These are phyloP conservation scores for Ogataea haglerorum DNA, from an alignment of 805 yeast species.

Conservation along the genomic window DNA sequence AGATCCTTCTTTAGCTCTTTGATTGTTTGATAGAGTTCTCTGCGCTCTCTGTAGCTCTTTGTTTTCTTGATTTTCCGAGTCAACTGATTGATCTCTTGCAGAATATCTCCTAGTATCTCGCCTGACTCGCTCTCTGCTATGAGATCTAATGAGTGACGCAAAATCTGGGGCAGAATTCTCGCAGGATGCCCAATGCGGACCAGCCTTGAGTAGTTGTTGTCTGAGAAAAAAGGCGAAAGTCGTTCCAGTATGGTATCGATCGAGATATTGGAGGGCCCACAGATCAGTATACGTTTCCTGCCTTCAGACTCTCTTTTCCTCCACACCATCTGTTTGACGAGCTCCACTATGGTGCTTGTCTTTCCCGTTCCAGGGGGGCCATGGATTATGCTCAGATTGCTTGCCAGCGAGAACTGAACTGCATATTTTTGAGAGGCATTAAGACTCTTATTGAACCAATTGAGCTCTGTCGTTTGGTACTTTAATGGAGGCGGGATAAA, in stretches of 20 bases:
- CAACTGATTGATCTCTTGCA: constrained; percentile 59
- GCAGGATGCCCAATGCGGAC: constrained; percentile 94
- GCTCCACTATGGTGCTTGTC: constrained; percentile 80
- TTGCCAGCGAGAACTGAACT: constrained; percentile 61
- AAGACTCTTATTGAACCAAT: constrained; percentile 43
- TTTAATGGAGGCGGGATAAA: constrained; percentile 31
- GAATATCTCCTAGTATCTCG: constrained; percentile 61
- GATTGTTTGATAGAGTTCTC: constrained; percentile 64
- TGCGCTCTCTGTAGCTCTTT: constrained; percentile 61
- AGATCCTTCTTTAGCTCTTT: constrained; percentile 70
- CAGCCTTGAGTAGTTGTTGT: constrained; percentile 40
- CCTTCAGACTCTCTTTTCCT: constrained; percentile 12
- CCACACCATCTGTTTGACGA: constrained; percentile 65
- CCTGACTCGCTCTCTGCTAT: constrained; percentile 58
- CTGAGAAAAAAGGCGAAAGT: constrained; percentile 41
- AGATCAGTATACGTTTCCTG: constrained; percentile 60
- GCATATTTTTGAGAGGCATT: constrained; percentile 76
- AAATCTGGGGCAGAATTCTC: constrained; percentile 57
- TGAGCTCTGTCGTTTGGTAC: constrained; percentile 13
- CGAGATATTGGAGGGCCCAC: constrained; percentile 92
- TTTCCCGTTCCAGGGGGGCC: constrained; percentile 87
- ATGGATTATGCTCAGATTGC: constrained; percentile 55
- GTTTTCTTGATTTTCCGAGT: constrained; percentile 46
- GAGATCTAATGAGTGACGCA: constrained; percentile 73
- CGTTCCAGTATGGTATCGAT: constrained; percentile 90